phyloP scores from a whole-genome alignment of 2,329 filamentous ascomycete genomes.

The Myrmaecium sp. region DNA sequence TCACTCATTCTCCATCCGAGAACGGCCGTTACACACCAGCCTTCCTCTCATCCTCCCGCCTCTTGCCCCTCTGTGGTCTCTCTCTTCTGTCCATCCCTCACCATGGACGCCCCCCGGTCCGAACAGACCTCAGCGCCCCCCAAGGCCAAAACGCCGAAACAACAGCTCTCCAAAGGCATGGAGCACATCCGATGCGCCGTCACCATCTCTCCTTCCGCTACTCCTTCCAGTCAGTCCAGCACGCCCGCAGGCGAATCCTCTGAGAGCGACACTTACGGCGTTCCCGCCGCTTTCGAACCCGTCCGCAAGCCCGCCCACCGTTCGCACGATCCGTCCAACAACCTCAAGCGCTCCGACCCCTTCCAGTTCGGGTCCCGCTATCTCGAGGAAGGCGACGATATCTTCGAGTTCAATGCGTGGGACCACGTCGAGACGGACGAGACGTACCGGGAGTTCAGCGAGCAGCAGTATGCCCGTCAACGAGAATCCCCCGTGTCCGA shows the following conservation, averaged over 20 bases:
- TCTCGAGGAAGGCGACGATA: conserved; percentile 68
- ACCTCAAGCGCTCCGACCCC: conserved; percentile 75
- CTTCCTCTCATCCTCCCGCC: not conserved
- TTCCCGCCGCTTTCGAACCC: conserved; percentile 28
- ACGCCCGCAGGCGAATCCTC: conserved; percentile 3
- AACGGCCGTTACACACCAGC: not conserved
- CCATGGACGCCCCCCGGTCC: not conserved
- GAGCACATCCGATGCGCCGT: conserved; percentile 34
- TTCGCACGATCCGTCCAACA: conserved; percentile 56
- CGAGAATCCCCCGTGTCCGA: conserved; percentile 75
- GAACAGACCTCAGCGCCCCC: not conserved
- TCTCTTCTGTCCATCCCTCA: not conserved
- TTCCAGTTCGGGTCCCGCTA: conserved; percentile 90
- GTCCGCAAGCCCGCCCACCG: conserved; percentile 34
- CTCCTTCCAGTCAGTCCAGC: conserved; percentile 7
- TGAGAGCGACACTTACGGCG: conserved; percentile 31
- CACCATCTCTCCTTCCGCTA: conserved; percentile 20
- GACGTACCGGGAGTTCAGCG: conserved; percentile 69
- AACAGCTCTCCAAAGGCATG: conserved; percentile 35
- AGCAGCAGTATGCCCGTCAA: conserved; percentile 72
- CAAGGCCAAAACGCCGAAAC: conserved; percentile 12
- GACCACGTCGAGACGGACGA: conserved; percentile 92
- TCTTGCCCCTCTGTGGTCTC: not conserved
- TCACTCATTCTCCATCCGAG: no score
- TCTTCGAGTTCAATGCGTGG: conserved; percentile 98